Base-by-base conservation (phyloP, 352 stramenopile species). In the Pseudoperonospora humuli region DNA sequence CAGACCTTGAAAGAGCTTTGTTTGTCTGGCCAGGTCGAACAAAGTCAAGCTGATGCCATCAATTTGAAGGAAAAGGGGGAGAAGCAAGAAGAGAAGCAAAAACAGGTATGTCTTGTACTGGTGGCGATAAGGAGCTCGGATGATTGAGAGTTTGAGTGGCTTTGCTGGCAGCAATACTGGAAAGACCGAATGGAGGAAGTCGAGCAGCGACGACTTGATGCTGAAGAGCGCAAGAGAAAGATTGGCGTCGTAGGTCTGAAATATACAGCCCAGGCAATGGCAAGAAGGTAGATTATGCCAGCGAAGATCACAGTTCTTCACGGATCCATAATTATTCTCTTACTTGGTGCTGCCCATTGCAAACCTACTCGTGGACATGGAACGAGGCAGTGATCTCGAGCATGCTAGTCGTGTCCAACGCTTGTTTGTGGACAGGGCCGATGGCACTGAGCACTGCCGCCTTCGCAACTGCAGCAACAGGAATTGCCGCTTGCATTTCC, bases 361-460 rank as follows among this genome's bases (percentile, higher is more conserved):
- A 25, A 36, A n/a, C 24, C 68, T 45, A 80, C 20, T 81, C 55
- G 18, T 80, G 86, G 32, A 86, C 40, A 44, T 93, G 80, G 56
- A 90, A 90, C n/a, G 75, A 89, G 15, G 77, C 74, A 7, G 75
- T 70, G 9, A 93, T 56, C 23, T 63, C 57, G 9, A 93, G 54
- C 65, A 93, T 93, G 38, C 59, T 81, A 3, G 57, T 79, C 7
- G 73, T 85, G 44, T 93, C 75, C 18, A 90, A 54, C 24, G 65
- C 70, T 34, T 64, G 54, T 25, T 63, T 61, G 20, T 68, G 61
- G 5, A 84, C 75, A 2, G 75, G 55, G 5, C 77, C 77, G 38
- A 93, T 87, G 0, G 80, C 80, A 53, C 80, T 83, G 17, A 93
- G 71, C 34, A 93, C 76, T 2, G 80, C 80, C n/a, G 80, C 75